Evolutionary conservation across 371 early-diverging fungal genomes (phyloP).

Genomic region (Cladochytrium tenue): DNA sequence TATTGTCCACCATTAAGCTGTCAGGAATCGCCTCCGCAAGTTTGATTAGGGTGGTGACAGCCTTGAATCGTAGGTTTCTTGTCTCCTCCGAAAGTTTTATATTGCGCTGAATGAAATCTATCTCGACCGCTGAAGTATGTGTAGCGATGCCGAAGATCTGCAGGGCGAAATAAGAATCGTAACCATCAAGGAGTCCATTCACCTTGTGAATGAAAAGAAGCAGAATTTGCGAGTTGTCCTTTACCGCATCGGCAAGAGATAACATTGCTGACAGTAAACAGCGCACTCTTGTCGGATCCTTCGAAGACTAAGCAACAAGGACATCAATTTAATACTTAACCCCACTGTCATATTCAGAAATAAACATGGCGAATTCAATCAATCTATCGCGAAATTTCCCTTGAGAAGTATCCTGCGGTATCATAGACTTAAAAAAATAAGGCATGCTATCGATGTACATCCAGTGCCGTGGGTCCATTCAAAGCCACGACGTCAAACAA

Average conservation of each 20-base stretch:
- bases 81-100: conserved; percentile 26
- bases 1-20: conserved; percentile 11
- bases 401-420: too few species aligned
- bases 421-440: too few species aligned
- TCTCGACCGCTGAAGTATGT: conserved; percentile 29
- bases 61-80: conserved; percentile 36
- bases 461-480: too few species aligned
- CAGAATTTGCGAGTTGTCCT: conserved; percentile 20
- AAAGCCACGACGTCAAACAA: too few species aligned
- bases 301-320: too few species aligned
- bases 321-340: too few species aligned
- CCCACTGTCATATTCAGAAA: too few species aligned
- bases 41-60: conserved; percentile 45
- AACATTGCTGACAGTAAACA: conserved; percentile 26
- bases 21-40: conserved; percentile 52
- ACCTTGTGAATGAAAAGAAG: conserved; percentile 49
- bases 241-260: conserved; percentile 20
- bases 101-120: conserved; percentile 12
- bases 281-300: too few species aligned
- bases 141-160: conserved; percentile 27
- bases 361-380: too few species aligned
- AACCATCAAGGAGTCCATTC: not conserved
- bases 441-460: too few species aligned
- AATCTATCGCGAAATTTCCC: too few species aligned
- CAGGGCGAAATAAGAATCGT: not conserved